Evolutionary conservation across 768 basidiomycete species (phyloP), one percentile per base, ranked within the genome.

Genomic region (Rhizopogon vinicolor): DNA sequence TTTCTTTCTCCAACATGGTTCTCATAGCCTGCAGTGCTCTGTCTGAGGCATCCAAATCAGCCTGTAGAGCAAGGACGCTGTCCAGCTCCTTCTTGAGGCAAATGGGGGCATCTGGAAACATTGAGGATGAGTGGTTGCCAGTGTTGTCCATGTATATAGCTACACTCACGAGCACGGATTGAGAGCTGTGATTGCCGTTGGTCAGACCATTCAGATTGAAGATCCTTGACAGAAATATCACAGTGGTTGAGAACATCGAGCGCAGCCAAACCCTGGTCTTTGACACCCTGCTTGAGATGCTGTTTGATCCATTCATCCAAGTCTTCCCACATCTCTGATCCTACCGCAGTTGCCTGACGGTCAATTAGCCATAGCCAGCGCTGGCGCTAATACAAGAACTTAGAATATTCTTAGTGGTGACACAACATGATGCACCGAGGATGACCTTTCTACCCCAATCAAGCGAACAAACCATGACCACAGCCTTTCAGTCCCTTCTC

Each of bases 381-480:
- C 4, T 63, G 57, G 13, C 57, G 60, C 71, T 64, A n/a, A 22
- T 22, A 22, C 22, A 39, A 35, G 9, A 31, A 7, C 18, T 57
- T 40, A 2, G 12, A 19, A 19, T 4, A 41, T 10, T 10, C 8
- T 41, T 18, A 0, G 8, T 2, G 8, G 8, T 4, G 35, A 7
- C n/a, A 18, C n/a, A 16, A 31, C n/a, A 18, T 6, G 6, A 62
- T 70, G 50, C 58, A 78, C 76, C 6, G 60, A 68, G 1, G 69
- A 75, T 0, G 60, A 54, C 2, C 72, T 54, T 0, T 70, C 60
- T 12, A 75, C 63, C 0, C 64, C 61, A 22, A 79, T 78, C 0
- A 78, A 49, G 22, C 67, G 68, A 22, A 69, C 49, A 8, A 75
- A 35, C 0, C 45, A 40, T 0, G 69, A 74, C 75, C 75, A 78